Evolutionary conservation across 2,329 filamentous ascomycete species (phyloP), one percentile per base, ranked within the genome.

Genomic region (Salinomyces thailandicus): DNA sequence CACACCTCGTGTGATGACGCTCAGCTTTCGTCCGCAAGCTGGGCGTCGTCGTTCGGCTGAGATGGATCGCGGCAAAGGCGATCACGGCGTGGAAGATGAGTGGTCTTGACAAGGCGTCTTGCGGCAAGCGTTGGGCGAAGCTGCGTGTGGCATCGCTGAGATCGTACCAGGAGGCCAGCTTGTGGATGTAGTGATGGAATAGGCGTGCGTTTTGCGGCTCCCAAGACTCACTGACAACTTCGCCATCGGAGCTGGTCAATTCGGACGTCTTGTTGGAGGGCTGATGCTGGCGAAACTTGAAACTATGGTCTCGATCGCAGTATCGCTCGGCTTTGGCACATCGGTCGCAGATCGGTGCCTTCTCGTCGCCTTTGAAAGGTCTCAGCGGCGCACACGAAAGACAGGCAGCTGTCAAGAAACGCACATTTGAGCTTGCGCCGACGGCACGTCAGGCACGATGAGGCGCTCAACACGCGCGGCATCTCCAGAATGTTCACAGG

Each of bases 341-440:
- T 8, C 30, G 32, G 15, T 31, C 19, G 18, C 39, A 42, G 6
- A 14, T 27, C 2, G 39, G 39, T 8, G 29, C 4, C 5, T 20
- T 19, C 18, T 42, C 36, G 17, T 42, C 39, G 36, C 34, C 34
- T 37, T n/a, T 16, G n/a, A n/a, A 13, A 30, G 11, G 11, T n/a
- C 27, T 30, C 14, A 30, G 27, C 27, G 22, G 9, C 22, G 9
- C 9, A 26, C 22, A n/a, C 22, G 22, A 9, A 26, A 26, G 22
- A 26, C 22, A n/a, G 24, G 31, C 13, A 15, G 4, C 13, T 18
- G 14, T 14, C 5, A 28, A 19, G 5, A 12, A 16, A 17, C 31
- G n/a, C 20, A 41, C 40, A 43, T 31, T 43, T 43, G 15, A 43
- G 29, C 27, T 37, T 43, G n/a, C 37, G 28, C 18, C 33, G 19